Evolutionary conservation across 805 yeast genomes (phyloP).

Genomic region (Hanseniaspora singularis): DNA sequence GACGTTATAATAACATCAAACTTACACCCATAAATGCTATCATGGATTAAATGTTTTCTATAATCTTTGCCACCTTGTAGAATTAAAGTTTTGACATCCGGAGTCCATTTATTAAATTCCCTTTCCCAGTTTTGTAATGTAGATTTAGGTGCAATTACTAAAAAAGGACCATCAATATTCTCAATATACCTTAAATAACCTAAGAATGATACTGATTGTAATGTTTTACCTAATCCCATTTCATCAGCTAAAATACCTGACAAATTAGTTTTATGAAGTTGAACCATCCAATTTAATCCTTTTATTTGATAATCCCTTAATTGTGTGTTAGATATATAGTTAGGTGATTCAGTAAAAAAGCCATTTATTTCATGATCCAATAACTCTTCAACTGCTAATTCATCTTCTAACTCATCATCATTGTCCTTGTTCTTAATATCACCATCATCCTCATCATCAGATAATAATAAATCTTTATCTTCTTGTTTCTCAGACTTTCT

Average conservation of each 20-base stretch:
- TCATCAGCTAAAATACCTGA: conserved; percentile 95
- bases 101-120: conserved; percentile 92
- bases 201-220: conserved; percentile 84
- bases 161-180: conserved; percentile 76
- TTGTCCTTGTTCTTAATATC: conserved; percentile 78
- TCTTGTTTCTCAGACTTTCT: conserved; percentile 92
- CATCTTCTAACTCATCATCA: conserved; percentile 41
- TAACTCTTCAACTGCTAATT: conserved; percentile 71
- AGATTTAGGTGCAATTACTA: conserved; percentile 88
- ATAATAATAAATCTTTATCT: conserved; percentile 32
- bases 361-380: conserved; percentile 38
- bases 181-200: conserved; percentile 75
- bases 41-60: conserved; percentile 48
- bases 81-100: conserved; percentile 76
- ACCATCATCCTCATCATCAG: conserved; percentile 29
- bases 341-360: conserved; percentile 77
- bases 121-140: conserved; percentile 94
- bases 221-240: conserved; percentile 94
- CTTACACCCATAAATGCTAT: conserved; percentile 52
- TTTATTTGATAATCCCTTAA: conserved; percentile 87
- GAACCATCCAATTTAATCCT: conserved; percentile 89
- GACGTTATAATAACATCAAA: conserved; percentile 88
- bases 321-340: conserved; percentile 54
- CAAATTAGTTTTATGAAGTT: conserved; percentile 73
- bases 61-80: conserved; percentile 85